Base-by-base conservation (phyloP, 768 basidiomycete species). In the Mycena metata region DNA sequence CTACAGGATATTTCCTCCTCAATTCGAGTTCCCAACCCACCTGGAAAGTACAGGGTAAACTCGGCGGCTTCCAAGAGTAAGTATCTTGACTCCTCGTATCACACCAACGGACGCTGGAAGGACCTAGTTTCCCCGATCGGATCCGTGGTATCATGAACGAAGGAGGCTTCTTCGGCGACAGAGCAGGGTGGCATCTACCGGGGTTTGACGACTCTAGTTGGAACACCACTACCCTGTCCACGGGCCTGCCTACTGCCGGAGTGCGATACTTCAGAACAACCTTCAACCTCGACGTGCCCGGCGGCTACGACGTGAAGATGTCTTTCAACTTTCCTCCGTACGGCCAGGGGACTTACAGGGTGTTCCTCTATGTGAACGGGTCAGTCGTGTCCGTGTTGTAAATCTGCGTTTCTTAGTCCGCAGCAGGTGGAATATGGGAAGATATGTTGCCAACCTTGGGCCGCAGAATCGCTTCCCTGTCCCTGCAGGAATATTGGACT, bases 351-450 rank as follows among this genome's bases (percentile, higher is more conserved):
- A 79, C 86, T 59, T 88, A 88, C 68, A 82, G 87, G 21, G 86
- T 84, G 19, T 77, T 84, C 23, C 30, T 88, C 88, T 73, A 81
- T 77, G 16, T 89, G 88, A 71, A 85, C 85, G 50, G 76, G 81
- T 36, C 70, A 75, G 17, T 63, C 62, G 24, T 74, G 72, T 21
- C 82, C 83, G 65, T 79, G 84, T 60, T 88, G 30, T 11, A 12
- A 17, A 58, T 86, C 67, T 83, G 87, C 21, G 86, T 85, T 5
- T 3, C 17, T 21, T 90, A 33, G 89, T 85, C 62, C 84, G 89
- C 52, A 88, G 89, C 52, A 90, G 89, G 10, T 90, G 89, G 89
- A 84, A 86, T 80, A 88, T 88, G 80, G 90, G 89, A 21, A 89
- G 89, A 77, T 76, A 83, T 36, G 79, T 85, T 8, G 81, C 78